Base-by-base conservation (phyloP, 2,329 filamentous ascomycete genomes). In the Penicillium hesseltinei region DNA sequence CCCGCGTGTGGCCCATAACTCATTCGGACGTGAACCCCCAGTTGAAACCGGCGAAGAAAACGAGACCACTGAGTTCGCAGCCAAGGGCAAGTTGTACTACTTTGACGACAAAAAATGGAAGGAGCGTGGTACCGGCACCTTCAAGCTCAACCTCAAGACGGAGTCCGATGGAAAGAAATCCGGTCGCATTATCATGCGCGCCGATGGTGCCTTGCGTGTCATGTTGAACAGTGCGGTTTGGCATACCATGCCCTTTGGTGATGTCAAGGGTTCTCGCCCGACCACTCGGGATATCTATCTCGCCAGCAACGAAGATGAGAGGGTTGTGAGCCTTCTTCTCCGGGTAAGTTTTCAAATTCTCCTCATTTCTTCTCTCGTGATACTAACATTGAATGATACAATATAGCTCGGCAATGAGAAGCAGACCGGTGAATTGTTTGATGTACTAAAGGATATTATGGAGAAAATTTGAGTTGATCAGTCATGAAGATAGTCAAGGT, bases 1-100 rank as follows among this genome's bases (percentile, higher is more conserved):
- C 17, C 38, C 15, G 5, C 3, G 15, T 9, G n/a, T 19, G 45
- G 29, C 13, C 11, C 25, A 17, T 19, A 55, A 57, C 73, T 76
- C 65, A 78, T 56, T 56, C 21, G 7, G 1, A 10, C 15, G 3
- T 15, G 40, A 45, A 49, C 2, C 11, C 40, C 53, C 66, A 92
- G 84, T 93, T 42, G 89, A 96, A 71, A 93, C 94, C 51, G 93
- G 93, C 55, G 93, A 97, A 75, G 87, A 92, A 67, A 86, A 86
- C 48, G 93, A 97, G 73, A 81, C 81, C 21, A 93, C 89, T 2
- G 77, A 91, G 48, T 84, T 93, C 69, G 83, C 86, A 44, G 86
- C 89, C 58, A 88, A 92, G 62, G 89, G 91, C 21, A 96, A 95
- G 74, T 84, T 97, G 57, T 97, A 91, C 77, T 84, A 88, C 57